These are phyloP conservation scores for Ochetophila trinervis DNA, from an alignment of 306 rosid genomes.

Conservation along the genomic window DNA sequence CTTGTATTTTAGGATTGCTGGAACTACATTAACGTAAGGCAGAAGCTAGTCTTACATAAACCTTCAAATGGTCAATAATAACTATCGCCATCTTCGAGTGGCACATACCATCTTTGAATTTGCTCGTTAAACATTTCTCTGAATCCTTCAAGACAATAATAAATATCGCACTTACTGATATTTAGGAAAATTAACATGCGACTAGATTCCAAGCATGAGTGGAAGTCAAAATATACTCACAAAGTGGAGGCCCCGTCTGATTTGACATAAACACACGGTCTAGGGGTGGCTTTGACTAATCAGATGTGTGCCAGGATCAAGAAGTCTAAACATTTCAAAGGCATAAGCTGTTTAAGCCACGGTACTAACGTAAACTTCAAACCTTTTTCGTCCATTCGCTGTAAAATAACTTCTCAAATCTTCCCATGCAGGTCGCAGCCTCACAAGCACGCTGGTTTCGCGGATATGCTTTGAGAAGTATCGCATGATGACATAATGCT, in stretches of 20 bases:
- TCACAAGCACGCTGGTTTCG: conserved; percentile 94
- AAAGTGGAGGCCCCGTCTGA: conserved; percentile 47
- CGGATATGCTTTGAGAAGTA: conserved; percentile 53
- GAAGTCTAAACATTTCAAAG: conserved; percentile 97
- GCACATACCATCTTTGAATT: conserved; percentile 72
- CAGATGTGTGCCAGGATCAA: conserved; percentile 79
- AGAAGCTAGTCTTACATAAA: conserved; percentile 97
- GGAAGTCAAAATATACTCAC: conserved; percentile 4
- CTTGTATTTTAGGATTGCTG: no score
- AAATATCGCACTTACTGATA: background rate
- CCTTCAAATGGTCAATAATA: conserved; percentile 89
- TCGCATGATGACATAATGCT: background rate
- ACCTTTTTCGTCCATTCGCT: conserved; percentile 84
- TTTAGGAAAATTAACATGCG: conserved; percentile 8
- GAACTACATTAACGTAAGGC: conserved; percentile 89
- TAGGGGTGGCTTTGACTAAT: conserved; percentile 66
- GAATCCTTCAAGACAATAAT: conserved; percentile 40
- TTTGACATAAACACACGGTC: conserved; percentile 84
- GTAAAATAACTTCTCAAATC: conserved; percentile 85
- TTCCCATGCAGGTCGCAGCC: conserved; percentile 98
- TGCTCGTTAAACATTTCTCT: conserved; percentile 76
- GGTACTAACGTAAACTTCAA: conserved; percentile 94
- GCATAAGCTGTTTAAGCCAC: conserved; percentile 99
- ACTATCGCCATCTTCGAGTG: conserved; percentile 98
- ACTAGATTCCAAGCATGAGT: conserved; percentile 8